Percentiles rank a stretch among this genome's conserved stretches.
phyloP scores from a whole-genome alignment of 352 stramenopile species.

The Globisporangium viniferum region DNA sequence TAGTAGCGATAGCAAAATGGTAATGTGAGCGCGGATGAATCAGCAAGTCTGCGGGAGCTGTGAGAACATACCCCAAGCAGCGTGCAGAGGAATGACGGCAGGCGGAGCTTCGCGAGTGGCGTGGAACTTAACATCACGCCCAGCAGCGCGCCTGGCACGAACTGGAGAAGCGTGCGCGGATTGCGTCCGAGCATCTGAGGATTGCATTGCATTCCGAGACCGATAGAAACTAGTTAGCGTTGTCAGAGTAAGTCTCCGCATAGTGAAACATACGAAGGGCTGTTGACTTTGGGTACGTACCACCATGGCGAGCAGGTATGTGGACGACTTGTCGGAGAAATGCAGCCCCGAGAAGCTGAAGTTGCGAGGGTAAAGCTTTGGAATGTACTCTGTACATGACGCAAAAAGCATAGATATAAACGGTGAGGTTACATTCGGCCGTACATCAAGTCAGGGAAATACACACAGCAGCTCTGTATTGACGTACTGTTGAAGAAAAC shows the following conservation, averaged over 20 bases:
- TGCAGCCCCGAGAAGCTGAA: constrained; percentile 62
- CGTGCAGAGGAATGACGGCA: constrained; percentile 68
- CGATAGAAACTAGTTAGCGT: background rate
- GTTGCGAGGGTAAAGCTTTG: constrained; percentile 62
- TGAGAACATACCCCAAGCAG: constrained; percentile 42
- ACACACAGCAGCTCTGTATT: too few relatives aligned
- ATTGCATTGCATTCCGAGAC: background rate
- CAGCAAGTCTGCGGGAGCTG: background rate
- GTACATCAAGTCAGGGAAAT: background rate
- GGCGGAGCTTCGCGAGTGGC: constrained; percentile 61
- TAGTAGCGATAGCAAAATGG: background rate
- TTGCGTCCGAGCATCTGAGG: constrained; percentile 67
- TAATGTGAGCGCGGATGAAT: too few relatives aligned
- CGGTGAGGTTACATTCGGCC: background rate
- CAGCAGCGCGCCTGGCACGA: constrained; percentile 55
- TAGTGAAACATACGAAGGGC: background rate
- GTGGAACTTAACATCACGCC: constrained; percentile 70
- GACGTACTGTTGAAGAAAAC: constrained; percentile 79
- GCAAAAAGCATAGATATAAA: background rate
- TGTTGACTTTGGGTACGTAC: constrained; percentile 27
- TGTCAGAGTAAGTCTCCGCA: background rate
- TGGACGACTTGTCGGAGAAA: constrained; percentile 83
- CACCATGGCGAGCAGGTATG: constrained; percentile 69
- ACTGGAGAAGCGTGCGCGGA: constrained; percentile 48
- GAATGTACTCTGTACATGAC: constrained; percentile 62